Evolutionary conservation across 768 basidiomycete genomes (phyloP), one percentile per base, ranked within the genome.

Genomic region (Mycena epipterygia): DNA sequence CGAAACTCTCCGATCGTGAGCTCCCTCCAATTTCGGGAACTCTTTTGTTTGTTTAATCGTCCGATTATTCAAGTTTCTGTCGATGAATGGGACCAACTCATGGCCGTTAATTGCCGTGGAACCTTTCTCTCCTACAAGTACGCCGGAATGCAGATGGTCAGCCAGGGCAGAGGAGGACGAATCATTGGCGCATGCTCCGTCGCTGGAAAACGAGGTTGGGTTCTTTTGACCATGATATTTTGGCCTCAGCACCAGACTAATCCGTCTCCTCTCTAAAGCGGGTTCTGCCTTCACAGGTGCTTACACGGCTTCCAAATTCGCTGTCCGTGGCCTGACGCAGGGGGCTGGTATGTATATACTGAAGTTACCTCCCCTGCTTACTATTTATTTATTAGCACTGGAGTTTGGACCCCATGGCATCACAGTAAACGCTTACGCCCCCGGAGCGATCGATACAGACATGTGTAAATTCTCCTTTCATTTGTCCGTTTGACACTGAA

Each of bases 341-440:
- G 33, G 46, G 4, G 57, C 57, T 32, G 65, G 65, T 67, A 7
- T 21, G 65, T 14, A 27, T 29, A 14, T 52, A 11, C 16, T 37
- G 39, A 39, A 39, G 37, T 9, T 39, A 39, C n/a, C 8, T 8
- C 37, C 9, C 37, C 16, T 8, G 16, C 37, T 39, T 39, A 39
- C 8, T 39, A 39, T 16, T 8, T 39, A 9, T 16, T 16, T 8
- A 39, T 39, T 35, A 76, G 77, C 77, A 8, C 23, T 42, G 23
- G 77, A 76, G 39, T 59, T 77, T 4, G 74, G 68, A 16, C 42
- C 68, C 48, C 51, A 78, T 49, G 74, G 70, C 14, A 78, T 78
- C 35, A 77, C 75, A 27, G 77, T 78, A 17, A 77, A 78, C 57
- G 73, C 76, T 12, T 78, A 77, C 60, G 76, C 77, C 2, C 77